Base-by-base conservation (phyloP, 768 basidiomycete species). In the Boletus subcaerulescens region DNA sequence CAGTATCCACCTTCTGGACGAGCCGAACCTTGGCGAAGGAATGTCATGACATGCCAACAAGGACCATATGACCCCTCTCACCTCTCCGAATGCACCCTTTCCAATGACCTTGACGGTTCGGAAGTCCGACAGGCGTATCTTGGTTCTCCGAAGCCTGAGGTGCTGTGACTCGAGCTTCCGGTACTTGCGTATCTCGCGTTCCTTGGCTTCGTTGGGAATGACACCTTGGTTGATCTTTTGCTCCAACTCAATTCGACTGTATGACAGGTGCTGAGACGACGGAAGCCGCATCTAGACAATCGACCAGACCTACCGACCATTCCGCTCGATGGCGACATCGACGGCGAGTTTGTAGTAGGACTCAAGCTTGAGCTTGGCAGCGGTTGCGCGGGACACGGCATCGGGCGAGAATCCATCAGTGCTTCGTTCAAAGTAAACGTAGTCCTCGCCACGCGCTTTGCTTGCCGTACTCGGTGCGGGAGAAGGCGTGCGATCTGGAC, bases 311-410 rank as follows among this genome's bases (percentile, higher is more conserved):
- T 65, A 96, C 95, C 96, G 84, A 48, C 89, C 87, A 72, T 98
- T 98, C 55, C 96, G 80, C 70, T 94, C 94, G 59, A 99, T 96
- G 45, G 96, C 96, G 58, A 92, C 83, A 70, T 98, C 94, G 33
- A 99, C 96, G 5, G 95, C 93, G 54, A 98, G 89, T 73, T 98
- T 98, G 80, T 99, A 99, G 77, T 87, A 98, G 44, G 95, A 91
- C 73, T 96, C 95, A 52, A 99, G 86, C 73, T 97, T 97, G 71
- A 98, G 84, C 70, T 97, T 97, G 18, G 95, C 93, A 24, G 90
- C 91, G 45, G 93, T 96, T 9, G 92, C 87, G 47, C 90, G 89
- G 54, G 93, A 92, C 49, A 93, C 80, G 18, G 92, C 89, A 67
- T 91, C 87, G 59, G 93, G 84, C 17, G 88, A 88, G 77, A 96